Evolutionary conservation across 371 early-diverging fungal genomes (phyloP).

Genomic region (Batkoa obscura): DNA sequence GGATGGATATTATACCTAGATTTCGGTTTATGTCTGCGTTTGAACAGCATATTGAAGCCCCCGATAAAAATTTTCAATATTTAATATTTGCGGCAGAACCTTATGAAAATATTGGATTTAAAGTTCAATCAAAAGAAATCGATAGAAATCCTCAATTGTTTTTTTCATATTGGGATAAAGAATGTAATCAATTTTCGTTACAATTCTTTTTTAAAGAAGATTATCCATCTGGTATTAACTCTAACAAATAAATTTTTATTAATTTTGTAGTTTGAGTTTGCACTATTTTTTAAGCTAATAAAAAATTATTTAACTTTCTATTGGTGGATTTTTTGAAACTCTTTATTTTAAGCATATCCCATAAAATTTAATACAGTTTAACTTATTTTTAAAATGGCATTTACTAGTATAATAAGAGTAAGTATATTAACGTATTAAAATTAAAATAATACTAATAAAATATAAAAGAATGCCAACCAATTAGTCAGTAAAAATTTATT

Average conservation of each 20-base stretch:
- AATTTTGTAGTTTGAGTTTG: too few species aligned
- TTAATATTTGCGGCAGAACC: conserved; percentile 91
- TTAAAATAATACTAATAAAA: not conserved
- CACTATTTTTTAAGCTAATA: too few species aligned
- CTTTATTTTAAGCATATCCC: too few species aligned
- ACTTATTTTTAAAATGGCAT: too few species aligned
- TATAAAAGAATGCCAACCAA: not conserved
- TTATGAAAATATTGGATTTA: conserved; percentile 90
- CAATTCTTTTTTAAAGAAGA: conserved; percentile 72
- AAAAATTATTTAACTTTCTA: too few species aligned
- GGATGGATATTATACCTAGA: conserved; percentile 51
- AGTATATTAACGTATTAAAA: not conserved
- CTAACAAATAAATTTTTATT: too few species aligned
- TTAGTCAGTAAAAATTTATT: not conserved
- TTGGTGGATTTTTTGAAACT: too few species aligned
- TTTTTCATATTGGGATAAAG: conserved; percentile 90
- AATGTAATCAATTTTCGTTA: conserved; percentile 64
- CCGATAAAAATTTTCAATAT: conserved; percentile 80
- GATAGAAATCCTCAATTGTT: conserved; percentile 68
- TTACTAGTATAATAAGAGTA: not conserved
- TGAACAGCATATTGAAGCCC: conserved; percentile 83
- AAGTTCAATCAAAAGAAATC: conserved; percentile 79
- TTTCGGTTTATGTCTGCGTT: conserved; percentile 95
- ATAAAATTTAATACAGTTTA: too few species aligned
- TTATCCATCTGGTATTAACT: too few species aligned